Percentiles rank a stretch among this genome's conserved stretches.
phyloP scores from a whole-genome alignment of 371 early-diverging fungal genomes.

The Actinomortierella wolfii region DNA sequence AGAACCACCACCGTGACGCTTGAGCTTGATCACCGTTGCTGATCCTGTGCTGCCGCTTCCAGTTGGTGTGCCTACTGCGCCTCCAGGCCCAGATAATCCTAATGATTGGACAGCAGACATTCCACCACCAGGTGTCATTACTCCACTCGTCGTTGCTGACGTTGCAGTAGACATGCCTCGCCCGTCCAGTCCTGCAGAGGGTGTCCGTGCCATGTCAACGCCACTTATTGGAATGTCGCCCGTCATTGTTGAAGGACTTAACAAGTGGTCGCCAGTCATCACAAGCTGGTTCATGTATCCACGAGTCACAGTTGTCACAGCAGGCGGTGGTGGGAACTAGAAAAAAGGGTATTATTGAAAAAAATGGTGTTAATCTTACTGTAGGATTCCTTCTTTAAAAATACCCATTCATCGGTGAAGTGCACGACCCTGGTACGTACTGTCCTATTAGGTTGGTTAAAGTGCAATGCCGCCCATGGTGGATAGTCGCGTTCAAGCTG shows the following conservation, averaged over 20 bases:
- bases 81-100: no score
- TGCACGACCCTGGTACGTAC: slow-evolving; percentile 10
- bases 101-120: no score
- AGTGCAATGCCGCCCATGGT: slow-evolving; percentile 73
- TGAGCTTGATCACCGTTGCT: slow-evolving; percentile 40
- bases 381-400: not conserved
- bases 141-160: no score
- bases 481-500: slow-evolving; percentile 73
- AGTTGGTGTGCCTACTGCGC: slow-evolving; percentile 4
- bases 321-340: slow-evolving; percentile 45
- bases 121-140: no score
- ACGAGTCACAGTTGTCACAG: slow-evolving; percentile 42
- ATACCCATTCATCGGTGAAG: not conserved
- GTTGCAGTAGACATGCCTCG: no score
- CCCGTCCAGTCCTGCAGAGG: no score
- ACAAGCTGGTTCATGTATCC: slow-evolving; percentile 35
- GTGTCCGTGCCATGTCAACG: no score
- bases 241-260: slow-evolving; percentile 11
- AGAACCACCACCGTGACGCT: slow-evolving; percentile 45
- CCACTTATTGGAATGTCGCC: no score
- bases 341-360: not conserved
- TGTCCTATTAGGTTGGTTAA: slow-evolving; percentile 66
- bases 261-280: slow-evolving; percentile 38
- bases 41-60: slow-evolving; percentile 19
- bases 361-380: not conserved